phyloP scores from a whole-genome alignment of 139 green algal species.

The Chlorella sp. region DNA sequence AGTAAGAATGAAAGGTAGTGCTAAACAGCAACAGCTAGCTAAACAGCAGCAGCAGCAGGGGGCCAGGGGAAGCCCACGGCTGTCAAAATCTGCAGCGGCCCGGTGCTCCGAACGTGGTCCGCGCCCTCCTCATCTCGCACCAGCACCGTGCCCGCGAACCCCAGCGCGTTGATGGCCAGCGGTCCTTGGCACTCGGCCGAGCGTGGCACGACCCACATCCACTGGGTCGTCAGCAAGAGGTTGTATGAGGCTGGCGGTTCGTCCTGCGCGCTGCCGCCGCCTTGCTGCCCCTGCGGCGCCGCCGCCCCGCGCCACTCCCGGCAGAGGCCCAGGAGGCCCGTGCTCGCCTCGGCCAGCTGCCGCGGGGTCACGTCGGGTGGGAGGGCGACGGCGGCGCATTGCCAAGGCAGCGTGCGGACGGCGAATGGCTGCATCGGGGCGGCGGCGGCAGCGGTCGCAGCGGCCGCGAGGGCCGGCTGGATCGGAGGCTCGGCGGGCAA shows the following conservation, averaged over 20 bases:
- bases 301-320: background rate
- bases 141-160: slow-evolving; percentile 74
- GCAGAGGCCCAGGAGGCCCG: slow-evolving; percentile 2
- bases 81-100: slow-evolving; percentile 42
- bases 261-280: background rate
- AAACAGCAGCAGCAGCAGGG: background rate
- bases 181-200: slow-evolving; percentile 31
- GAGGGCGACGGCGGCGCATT: slow-evolving; percentile 19
- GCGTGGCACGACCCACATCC: slow-evolving; percentile 50
- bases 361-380: background rate
- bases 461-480: slow-evolving; percentile 7
- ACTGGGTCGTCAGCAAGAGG: slow-evolving; percentile 35
- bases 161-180: slow-evolving; percentile 63
- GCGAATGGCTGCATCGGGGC: slow-evolving; percentile 13
- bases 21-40: too few species aligned
- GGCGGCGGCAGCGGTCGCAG: slow-evolving; percentile 1
- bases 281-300: slow-evolving; percentile 4
- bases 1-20: too few species aligned
- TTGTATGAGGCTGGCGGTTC: slow-evolving; percentile 40
- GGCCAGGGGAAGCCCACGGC: slow-evolving; percentile 23
- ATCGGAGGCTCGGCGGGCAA: slow-evolving; percentile 8
- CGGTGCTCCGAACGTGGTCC: slow-evolving; percentile 37
- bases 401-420: slow-evolving; percentile 22
- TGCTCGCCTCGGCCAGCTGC: background rate
- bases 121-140: slow-evolving; percentile 49